Percentiles rank a stretch among this genome's conserved stretches.
Conservation (phyloP, 306 rosid genomes). For the Cotoneaster glaucophyllus region DNA sequence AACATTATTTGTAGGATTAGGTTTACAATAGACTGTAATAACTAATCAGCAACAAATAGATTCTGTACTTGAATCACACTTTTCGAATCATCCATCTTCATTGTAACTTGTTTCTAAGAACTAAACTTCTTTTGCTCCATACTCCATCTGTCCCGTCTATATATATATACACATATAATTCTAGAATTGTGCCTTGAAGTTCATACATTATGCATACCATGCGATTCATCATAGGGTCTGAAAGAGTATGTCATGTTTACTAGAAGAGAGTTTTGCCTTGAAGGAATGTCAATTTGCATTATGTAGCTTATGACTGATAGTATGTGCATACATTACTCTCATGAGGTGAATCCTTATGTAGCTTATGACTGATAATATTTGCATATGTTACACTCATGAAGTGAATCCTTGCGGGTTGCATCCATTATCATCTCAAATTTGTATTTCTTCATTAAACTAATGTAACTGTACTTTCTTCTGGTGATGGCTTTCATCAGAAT, state of each 20-base stretch:
- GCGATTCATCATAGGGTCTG: neutral
- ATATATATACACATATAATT: neutral
- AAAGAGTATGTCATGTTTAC: neutral
- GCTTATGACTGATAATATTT: neutral
- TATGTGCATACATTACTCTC: neutral
- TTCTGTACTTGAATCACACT: neutral
- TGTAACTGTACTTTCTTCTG: slow-evolving; percentile 4
- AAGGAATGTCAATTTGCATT: slow-evolving; percentile 1
- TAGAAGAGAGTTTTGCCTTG: slow-evolving; percentile 1
- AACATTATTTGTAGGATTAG: neutral
- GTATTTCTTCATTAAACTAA: neutral
- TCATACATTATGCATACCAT: too few relatives aligned
- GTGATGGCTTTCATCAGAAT: slow-evolving; percentile 14
- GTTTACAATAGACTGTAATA: neutral
- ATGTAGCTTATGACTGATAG: slow-evolving; percentile 16
- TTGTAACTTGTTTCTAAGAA: neutral
- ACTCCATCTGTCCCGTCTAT: neutral
- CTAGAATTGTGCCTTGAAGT: neutral
- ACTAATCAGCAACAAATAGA: neutral
- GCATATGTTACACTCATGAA: slow-evolving; percentile 2
- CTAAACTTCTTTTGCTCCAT: neutral
- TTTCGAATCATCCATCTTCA: neutral
- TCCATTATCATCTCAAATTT: slow-evolving; percentile 5
- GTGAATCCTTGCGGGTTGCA: neutral
- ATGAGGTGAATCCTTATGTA: slow-evolving; percentile 3